Evolutionary conservation across 441 rosid species (phyloP).

Genomic region (Dalechampia spathulata): DNA sequence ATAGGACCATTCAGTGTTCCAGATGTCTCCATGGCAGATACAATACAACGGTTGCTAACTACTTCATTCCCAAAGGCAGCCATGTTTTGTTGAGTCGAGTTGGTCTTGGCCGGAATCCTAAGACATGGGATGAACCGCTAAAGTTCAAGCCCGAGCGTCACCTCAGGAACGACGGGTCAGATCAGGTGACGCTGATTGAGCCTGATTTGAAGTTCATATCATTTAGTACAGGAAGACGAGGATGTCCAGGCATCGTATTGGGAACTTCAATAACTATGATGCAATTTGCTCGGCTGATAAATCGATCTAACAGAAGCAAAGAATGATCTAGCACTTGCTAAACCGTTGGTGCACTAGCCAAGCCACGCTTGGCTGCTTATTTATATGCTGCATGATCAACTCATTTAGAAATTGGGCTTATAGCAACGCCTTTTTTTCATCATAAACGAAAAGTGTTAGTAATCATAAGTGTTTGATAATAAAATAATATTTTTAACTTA

Average conservation of each 20-base stretch:
- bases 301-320: background rate
- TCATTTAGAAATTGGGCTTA: background rate
- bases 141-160: constrained; percentile 12
- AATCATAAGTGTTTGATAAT: too few relatives aligned
- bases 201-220: constrained; percentile 10
- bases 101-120: constrained; percentile 14
- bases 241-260: background rate
- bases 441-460: too few relatives aligned
- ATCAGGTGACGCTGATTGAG: constrained; percentile 10
- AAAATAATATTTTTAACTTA: too few relatives aligned
- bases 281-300: constrained; percentile 15
- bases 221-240: constrained; percentile 17
- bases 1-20: constrained; percentile 11
- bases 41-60: background rate
- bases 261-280: constrained; percentile 4
- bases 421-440: too few relatives aligned
- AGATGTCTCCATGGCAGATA: background rate
- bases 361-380: background rate
- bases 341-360: background rate
- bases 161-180: too few relatives aligned
- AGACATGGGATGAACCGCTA: constrained; percentile 12
- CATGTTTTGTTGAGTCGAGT: constrained; percentile 1
- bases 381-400: background rate
- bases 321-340: background rate
- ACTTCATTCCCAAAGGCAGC: constrained; percentile 14